Evolutionary conservation across 441 rosid genomes (phyloP).

Genomic region (Gossypium schwendimanii): DNA sequence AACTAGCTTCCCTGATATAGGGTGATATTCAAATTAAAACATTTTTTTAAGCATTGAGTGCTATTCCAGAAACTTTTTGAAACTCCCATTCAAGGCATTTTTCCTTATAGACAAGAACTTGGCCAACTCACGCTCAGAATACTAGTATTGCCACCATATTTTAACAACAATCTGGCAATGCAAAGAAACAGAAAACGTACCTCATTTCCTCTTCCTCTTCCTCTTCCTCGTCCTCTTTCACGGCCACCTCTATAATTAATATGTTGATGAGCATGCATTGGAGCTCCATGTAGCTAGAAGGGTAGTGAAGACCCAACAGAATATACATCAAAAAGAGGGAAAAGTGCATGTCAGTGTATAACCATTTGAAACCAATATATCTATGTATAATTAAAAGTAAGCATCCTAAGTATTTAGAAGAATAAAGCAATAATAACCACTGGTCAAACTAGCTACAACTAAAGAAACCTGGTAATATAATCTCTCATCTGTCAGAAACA

Average conservation of each 20-base stretch:
- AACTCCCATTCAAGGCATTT: background rate
- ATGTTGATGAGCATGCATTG: conserved; percentile 1
- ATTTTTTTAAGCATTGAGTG: background rate
- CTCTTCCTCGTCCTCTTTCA: conserved; percentile 26
- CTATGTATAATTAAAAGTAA: background rate
- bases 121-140: background rate
- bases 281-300: conserved; percentile 17
- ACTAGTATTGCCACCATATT: background rate
- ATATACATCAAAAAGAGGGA: background rate
- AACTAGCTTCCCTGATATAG: background rate
- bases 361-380: background rate
- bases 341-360: background rate
- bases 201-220: conserved; percentile 24
- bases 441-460: background rate
- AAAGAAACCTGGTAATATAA: background rate
- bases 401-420: background rate
- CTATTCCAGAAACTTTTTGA: background rate
- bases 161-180: background rate
- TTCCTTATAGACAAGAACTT: background rate
- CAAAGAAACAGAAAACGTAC: conserved; percentile 17
- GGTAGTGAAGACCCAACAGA: background rate
- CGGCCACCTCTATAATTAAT: conserved; percentile 22
- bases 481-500: background rate
- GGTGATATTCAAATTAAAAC: background rate
- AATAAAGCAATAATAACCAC: background rate